Base-by-base conservation (phyloP, 768 basidiomycete species). In the Pisolithus sp. region DNA sequence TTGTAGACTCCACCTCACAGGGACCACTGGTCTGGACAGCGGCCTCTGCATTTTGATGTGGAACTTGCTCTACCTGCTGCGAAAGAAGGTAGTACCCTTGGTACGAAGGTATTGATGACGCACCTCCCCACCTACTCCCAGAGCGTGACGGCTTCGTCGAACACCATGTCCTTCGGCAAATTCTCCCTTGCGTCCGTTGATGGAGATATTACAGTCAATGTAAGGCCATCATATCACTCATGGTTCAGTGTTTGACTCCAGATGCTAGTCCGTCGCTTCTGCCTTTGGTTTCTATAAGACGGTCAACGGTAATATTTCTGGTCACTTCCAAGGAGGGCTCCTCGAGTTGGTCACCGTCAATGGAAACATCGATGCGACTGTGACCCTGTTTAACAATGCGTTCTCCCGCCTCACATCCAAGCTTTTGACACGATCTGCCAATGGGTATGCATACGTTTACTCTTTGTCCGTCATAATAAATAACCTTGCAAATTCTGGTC, bases 261-360 rank as follows among this genome's bases (percentile, higher is more conserved):
- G 2, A 15, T 7, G 37, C 15, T 21, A 77, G 77, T 67, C 67
- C 28, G 48, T 75, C 40, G 58, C 58, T n/a, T 66, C 63, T 4
- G 56, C 55, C 1, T 24, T 48, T 18, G 69, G 62, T 6, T 28
- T 40, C 9, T 58, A 76, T 48, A 47, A 53, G n/a, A 76, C 76
- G 2, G 56, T 68, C 6, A 81, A 79, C 46, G 72, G 71, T n/a
- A 58, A 56, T 7, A 78, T 85, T 31, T 57, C 53, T 3, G 82
- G 82, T 3, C 54, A 51, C 17, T 78, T 72, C 62, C 69, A 69
- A 24, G 63, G 67, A 4, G 59, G 64, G 13, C 62, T 63, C 3
- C 64, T 83, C 24, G 43, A 37, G 9, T 53, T 78, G 23, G 24
- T 39, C 17, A 71, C 70, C n/a, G 56, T 69, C 20, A 80, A 81